Evolutionary conservation across 78 protist genomes (phyloP).

Genomic region (Chrysochromulina tobinii): DNA sequence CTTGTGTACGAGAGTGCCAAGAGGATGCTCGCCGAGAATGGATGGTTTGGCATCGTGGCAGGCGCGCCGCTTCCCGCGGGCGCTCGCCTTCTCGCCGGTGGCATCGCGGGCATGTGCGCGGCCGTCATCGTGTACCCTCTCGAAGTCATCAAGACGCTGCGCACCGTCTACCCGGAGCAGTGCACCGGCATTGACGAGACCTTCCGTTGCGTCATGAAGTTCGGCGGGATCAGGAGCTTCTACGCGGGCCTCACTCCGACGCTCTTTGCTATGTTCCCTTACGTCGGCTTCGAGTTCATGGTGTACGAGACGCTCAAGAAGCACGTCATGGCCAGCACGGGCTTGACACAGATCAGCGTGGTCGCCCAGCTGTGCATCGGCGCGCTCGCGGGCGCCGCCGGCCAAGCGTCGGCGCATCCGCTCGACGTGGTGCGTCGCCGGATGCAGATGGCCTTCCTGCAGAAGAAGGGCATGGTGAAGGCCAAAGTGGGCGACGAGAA

Average conservation of each 20-base stretch:
- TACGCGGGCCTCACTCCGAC: conserved; percentile 1
- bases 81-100: neutral
- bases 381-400: conserved; percentile 60
- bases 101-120: conserved; percentile 36
- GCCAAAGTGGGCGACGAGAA: no score
- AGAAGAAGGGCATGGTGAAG: neutral
- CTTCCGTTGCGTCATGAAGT: neutral
- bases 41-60: neutral
- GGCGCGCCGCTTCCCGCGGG: neutral
- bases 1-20: neutral
- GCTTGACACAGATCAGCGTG: neutral
- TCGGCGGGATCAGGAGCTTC: neutral
- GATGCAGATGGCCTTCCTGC: neutral
- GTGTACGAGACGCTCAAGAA: conserved; percentile 71
- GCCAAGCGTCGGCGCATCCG: neutral
- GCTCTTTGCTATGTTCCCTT: conserved; percentile 74
- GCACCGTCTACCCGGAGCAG: neutral
- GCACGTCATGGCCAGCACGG: neutral
- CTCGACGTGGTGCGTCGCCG: neutral
- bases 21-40: neutral
- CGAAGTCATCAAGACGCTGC: conserved; percentile 39
- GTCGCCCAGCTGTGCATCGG: conserved; percentile 51
- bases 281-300: conserved; percentile 82
- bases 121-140: conserved; percentile 38
- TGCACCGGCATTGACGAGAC: neutral